These are phyloP conservation scores for Xylariaceae sp. DNA, from an alignment of 2,329 filamentous ascomycete genomes.

Conservation along the genomic window DNA sequence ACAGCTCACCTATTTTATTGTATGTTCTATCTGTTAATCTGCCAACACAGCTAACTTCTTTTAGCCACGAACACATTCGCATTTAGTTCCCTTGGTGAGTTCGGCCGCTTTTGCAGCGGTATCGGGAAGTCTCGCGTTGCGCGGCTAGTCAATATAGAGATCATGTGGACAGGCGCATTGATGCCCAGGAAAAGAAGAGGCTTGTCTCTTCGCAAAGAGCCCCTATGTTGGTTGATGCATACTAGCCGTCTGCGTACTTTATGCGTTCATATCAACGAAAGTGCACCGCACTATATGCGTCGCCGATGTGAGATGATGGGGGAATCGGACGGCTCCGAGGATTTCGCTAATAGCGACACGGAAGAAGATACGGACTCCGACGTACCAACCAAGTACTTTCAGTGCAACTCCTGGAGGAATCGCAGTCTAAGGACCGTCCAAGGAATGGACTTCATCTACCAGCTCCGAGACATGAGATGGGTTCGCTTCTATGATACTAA, in stretches of 20 bases:
- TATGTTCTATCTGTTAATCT: neutral
- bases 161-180: constrained; percentile 35
- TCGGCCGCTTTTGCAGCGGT: constrained; percentile 43
- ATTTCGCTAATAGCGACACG: neutral
- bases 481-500: constrained; percentile 42
- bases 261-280: constrained; percentile 41
- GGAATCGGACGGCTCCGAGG: neutral
- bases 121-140: constrained; percentile 39
- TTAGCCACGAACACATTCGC: constrained; percentile 42
- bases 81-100: constrained; percentile 52
- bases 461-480: constrained; percentile 42
- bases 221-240: constrained; percentile 36
- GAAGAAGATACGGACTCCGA: neutral
- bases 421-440: constrained; percentile 41
- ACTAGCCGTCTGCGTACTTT: constrained; percentile 40
- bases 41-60: neutral
- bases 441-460: constrained; percentile 42
- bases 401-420: constrained; percentile 39
- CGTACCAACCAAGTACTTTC: constrained; percentile 30
- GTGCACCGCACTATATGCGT: constrained; percentile 28
- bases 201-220: constrained; percentile 38
- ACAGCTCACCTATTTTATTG: constrained; percentile 46
- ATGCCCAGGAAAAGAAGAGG: neutral
- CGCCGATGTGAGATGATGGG: constrained; percentile 36
- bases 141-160: constrained; percentile 43